Percentiles rank a stretch among this genome's conserved stretches.
Evolutionary conservation across 2,329 filamentous ascomycete genomes (phyloP).

Genomic region (Neonectria punicea): DNA sequence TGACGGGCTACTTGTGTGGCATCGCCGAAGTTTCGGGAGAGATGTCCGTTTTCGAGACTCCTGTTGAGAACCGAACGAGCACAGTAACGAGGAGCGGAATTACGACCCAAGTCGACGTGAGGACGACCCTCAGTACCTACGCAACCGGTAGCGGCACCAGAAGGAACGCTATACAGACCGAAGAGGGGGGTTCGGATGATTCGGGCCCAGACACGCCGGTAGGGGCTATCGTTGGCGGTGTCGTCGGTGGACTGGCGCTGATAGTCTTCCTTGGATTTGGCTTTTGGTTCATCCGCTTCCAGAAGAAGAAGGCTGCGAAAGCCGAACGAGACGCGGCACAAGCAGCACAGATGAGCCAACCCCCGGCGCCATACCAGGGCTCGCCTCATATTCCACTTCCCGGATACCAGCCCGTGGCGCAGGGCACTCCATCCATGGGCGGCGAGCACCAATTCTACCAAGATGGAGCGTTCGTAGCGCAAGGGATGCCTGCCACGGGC

Average conservation of each 20-base stretch:
- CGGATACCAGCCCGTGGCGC: background rate
- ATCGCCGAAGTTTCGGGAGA: background rate
- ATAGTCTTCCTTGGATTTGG: conserved; percentile 10
- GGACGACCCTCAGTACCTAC: background rate
- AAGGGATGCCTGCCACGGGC: background rate
- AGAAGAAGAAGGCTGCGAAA: conserved; percentile 9
- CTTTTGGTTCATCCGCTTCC: conserved; percentile 16
- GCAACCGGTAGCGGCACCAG: background rate
- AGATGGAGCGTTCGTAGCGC: background rate
- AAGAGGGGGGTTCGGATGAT: background rate
- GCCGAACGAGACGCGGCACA: background rate
- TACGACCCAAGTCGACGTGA: background rate
- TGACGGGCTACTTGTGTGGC: conserved; percentile 8
- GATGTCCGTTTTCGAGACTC: background rate
- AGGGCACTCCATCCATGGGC: background rate
- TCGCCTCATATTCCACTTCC: background rate
- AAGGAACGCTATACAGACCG: background rate
- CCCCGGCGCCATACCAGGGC: background rate
- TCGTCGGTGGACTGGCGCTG: conserved; percentile 7
- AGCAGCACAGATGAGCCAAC: background rate
- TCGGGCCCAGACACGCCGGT: background rate
- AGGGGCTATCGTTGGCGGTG: conserved; percentile 15
- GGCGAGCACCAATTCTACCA: background rate
- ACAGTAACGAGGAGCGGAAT: background rate
- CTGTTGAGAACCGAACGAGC: conserved; percentile 6